These are phyloP conservation scores for Leccinum solheimii DNA, from an alignment of 1,284 basidiomycete genomes.

Conservation along the genomic window DNA sequence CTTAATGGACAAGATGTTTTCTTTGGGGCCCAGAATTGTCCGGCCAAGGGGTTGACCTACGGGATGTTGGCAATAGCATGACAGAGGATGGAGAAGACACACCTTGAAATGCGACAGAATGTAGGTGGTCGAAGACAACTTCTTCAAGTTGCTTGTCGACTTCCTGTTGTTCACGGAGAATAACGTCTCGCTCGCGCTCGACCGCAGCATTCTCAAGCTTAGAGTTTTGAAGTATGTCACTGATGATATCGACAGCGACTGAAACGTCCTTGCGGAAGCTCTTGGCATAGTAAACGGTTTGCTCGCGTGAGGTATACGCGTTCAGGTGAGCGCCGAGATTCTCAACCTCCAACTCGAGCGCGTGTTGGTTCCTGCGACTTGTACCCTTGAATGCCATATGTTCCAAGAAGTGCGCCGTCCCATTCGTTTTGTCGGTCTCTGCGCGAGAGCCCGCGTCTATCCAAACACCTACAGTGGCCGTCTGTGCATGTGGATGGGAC, in stretches of 20 bases:
- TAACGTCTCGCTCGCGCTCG: conserved; percentile 96
- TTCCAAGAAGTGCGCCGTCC: conserved; percentile 98
- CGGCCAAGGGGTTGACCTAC: conserved; percentile 91
- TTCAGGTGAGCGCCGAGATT: conserved; percentile 98
- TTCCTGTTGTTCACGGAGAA: conserved; percentile 97
- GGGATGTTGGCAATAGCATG: conserved; percentile 12
- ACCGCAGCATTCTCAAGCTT: conserved; percentile 90
- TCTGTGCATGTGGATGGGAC: conserved; percentile 91
- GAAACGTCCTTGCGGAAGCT: conserved; percentile 96
- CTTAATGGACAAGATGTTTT: conserved; percentile 95
- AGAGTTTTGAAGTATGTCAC: conserved; percentile 97
- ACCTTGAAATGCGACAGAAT: conserved; percentile 96
- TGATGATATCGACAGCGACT: conserved; percentile 93
- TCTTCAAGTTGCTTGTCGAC: conserved; percentile 99
- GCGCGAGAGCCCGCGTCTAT: conserved; percentile 97
- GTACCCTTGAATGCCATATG: conserved; percentile 99
- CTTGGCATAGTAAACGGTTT: conserved; percentile 99
- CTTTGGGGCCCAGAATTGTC: conserved; percentile 96
- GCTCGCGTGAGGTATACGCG: conserved; percentile 98
- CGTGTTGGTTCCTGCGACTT: conserved; percentile 84
- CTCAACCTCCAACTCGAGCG: conserved; percentile 96
- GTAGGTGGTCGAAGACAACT: conserved; percentile 98
- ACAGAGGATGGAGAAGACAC: conserved; percentile 28
- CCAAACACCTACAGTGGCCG: conserved; percentile 98
- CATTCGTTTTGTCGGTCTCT: conserved; percentile 92